Percentiles rank a stretch among this genome's conserved stretches.
Evolutionary conservation across 257 asterid species (phyloP).

Genomic region (Parsonsia alboflavescens): DNA sequence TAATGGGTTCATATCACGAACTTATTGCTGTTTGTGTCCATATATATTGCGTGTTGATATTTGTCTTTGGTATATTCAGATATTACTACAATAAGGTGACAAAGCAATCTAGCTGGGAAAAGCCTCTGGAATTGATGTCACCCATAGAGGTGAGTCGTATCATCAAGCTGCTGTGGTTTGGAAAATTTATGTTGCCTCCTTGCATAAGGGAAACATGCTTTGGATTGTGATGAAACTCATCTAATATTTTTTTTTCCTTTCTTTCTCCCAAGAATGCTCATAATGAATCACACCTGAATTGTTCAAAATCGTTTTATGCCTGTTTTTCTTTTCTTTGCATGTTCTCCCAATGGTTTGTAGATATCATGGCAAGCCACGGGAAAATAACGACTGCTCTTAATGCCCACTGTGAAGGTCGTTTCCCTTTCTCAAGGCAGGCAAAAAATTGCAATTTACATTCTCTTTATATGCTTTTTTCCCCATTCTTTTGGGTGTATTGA

Average conservation of each 20-base stretch:
- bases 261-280: slow-evolving; percentile 30
- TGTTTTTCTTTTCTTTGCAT: slow-evolving; percentile 77
- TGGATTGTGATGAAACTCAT: slow-evolving; percentile 29
- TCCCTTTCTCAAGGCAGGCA: slow-evolving; percentile 87
- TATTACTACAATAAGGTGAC: slow-evolving; percentile 85
- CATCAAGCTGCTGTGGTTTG: slow-evolving; percentile 18
- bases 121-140: slow-evolving; percentile 93
- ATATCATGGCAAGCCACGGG: slow-evolving; percentile 84
- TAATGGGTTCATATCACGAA: neutral
- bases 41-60: neutral
- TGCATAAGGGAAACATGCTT: slow-evolving; percentile 20
- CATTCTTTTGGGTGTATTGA: slow-evolving; percentile 23
- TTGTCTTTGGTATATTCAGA: slow-evolving; percentile 35
- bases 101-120: slow-evolving; percentile 97
- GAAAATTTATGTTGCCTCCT: slow-evolving; percentile 18
- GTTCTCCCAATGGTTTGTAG: slow-evolving; percentile 86
- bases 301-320: slow-evolving; percentile 44
- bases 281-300: slow-evolving; percentile 32
- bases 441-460: slow-evolving; percentile 54
- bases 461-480: neutral
- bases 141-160: slow-evolving; percentile 77
- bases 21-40: slow-evolving; percentile 3
- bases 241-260: slow-evolving; percentile 26
- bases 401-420: slow-evolving; percentile 84
- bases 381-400: slow-evolving; percentile 72